Evolutionary conservation across 768 basidiomycete species (phyloP).

Genomic region (Podaxis sp.): DNA sequence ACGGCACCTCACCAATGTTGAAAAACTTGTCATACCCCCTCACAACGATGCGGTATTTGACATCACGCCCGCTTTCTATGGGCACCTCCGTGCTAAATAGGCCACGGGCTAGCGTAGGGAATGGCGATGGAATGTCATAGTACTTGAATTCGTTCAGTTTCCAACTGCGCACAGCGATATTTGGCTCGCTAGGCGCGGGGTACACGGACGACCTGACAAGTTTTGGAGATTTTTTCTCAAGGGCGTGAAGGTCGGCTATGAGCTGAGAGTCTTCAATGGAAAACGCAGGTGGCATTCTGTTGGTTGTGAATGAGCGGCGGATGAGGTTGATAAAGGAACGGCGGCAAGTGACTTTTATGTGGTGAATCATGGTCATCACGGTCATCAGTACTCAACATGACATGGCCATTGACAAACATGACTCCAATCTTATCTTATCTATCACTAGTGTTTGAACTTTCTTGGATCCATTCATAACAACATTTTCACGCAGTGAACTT

Average conservation of each 20-base stretch:
- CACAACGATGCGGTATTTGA: slow-evolving; percentile 62
- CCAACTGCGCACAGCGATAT: slow-evolving; percentile 73
- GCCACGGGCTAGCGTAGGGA: slow-evolving; percentile 93
- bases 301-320: neutral
- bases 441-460: too few species aligned
- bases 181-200: slow-evolving; percentile 50
- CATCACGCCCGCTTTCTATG: slow-evolving; percentile 12
- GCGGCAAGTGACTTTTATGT: neutral
- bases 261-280: slow-evolving; percentile 50
- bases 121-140: slow-evolving; percentile 82
- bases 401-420: neutral
- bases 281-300: slow-evolving; percentile 16
- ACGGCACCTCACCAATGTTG: slow-evolving; percentile 94
- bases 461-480: too few species aligned
- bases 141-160: slow-evolving; percentile 98
- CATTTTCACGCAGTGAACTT: too few species aligned
- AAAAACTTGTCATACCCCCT: slow-evolving; percentile 99
- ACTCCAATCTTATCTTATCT: neutral
- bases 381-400: neutral
- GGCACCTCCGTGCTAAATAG: slow-evolving; percentile 65
- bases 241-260: slow-evolving; percentile 43
- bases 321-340: neutral
- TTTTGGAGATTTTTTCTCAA: slow-evolving; percentile 56
- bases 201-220: slow-evolving; percentile 61
- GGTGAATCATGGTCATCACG: neutral